These are phyloP conservation scores for Pseudogymnoascus sp. DNA, from an alignment of 2,329 filamentous ascomycete genomes.

Conservation along the genomic window DNA sequence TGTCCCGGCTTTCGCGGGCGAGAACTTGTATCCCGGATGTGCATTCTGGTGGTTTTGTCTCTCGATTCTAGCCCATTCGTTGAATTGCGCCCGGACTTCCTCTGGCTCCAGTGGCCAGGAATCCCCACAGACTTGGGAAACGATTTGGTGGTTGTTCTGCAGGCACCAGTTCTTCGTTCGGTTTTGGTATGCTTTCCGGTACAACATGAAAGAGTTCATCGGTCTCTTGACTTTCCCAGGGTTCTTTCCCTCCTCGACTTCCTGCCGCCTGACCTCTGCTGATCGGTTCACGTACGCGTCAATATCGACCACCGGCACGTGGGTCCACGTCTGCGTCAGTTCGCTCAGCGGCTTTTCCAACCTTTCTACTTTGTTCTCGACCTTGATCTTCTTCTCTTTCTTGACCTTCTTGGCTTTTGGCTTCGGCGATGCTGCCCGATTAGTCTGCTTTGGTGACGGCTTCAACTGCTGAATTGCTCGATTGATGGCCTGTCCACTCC, in stretches of 20 bases:
- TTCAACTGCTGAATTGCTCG: slow-evolving; percentile 20
- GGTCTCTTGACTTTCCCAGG: slow-evolving; percentile 76
- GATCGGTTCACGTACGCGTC: slow-evolving; percentile 68
- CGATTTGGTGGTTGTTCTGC: slow-evolving; percentile 87
- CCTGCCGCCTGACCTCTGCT: slow-evolving; percentile 53
- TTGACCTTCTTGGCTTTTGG: slow-evolving; percentile 31
- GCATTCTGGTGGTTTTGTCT: slow-evolving; percentile 75
- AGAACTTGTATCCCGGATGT: slow-evolving; percentile 90
- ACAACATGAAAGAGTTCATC: slow-evolving; percentile 98
- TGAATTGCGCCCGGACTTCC: slow-evolving; percentile 67
- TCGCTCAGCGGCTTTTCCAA: slow-evolving; percentile 62
- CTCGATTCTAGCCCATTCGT: slow-evolving; percentile 69
- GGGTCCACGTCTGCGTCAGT: slow-evolving; percentile 53
- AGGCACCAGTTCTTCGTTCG: slow-evolving; percentile 72
- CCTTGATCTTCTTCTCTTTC: slow-evolving; percentile 33
- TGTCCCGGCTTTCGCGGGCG: slow-evolving; percentile 58
- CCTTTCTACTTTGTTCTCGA: slow-evolving; percentile 40
- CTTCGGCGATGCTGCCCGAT: slow-evolving; percentile 9
- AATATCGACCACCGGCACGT: slow-evolving; percentile 67
- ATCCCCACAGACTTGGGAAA: slow-evolving; percentile 77
- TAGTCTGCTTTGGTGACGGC: slow-evolving; percentile 22
- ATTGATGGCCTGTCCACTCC: slow-evolving; percentile 22
- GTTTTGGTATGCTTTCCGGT: slow-evolving; percentile 85
- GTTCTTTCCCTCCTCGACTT: slow-evolving; percentile 60
- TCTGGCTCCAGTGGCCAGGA: slow-evolving; percentile 78